phyloP scores from a whole-genome alignment of 2,329 filamentous ascomycete genomes.

The Fusarium mangiferae region DNA sequence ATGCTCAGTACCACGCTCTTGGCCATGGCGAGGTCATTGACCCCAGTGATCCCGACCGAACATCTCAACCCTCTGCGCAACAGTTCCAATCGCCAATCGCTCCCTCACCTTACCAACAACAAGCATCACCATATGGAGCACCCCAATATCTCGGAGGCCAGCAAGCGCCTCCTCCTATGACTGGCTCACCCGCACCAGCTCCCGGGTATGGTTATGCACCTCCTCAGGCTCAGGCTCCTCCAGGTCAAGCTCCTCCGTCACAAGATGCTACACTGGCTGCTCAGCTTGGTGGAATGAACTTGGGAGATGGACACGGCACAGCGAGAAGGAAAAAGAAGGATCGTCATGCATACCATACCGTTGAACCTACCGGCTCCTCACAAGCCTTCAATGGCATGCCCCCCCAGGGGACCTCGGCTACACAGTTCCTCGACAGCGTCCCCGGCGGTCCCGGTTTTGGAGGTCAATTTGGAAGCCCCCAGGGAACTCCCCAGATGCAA shows the following conservation, averaged over 20 bases:
- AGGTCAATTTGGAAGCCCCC: constrained; percentile 58
- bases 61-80: constrained; percentile 60
- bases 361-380: constrained; percentile 77
- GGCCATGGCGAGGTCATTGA: constrained; percentile 66
- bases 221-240: constrained; percentile 42
- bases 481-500: constrained; percentile 54
- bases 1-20: constrained; percentile 65
- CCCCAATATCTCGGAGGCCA: constrained; percentile 54
- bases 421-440: constrained; percentile 53
- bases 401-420: constrained; percentile 61
- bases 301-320: constrained; percentile 64
- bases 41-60: constrained; percentile 64
- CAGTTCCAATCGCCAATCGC: constrained; percentile 68
- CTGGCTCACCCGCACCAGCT: constrained; percentile 40
- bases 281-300: constrained; percentile 82
- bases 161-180: constrained; percentile 43
- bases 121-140: constrained; percentile 50
- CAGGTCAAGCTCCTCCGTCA: constrained; percentile 46
- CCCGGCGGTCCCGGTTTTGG: constrained; percentile 48
- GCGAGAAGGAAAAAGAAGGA: constrained; percentile 89
- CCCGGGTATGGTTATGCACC: constrained; percentile 45
- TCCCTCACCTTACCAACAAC: constrained; percentile 64
- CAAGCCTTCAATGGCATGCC: constrained; percentile 77
- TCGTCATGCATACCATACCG: constrained; percentile 88
- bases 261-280: constrained; percentile 67